These are phyloP conservation scores for Eutrema yunnanense DNA, from an alignment of 345 rosid genomes.

Conservation along the genomic window DNA sequence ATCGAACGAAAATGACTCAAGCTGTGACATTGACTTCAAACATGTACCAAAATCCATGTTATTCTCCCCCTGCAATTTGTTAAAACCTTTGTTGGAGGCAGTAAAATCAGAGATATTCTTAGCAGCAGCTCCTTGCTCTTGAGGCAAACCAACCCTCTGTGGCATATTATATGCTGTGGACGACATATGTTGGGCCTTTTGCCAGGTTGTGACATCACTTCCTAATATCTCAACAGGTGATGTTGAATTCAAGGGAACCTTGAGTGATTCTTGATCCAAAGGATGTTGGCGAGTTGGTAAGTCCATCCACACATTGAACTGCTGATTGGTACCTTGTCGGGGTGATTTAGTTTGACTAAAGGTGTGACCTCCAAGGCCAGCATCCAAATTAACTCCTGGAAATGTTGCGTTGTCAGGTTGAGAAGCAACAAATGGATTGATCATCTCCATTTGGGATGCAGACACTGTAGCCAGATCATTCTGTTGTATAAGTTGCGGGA, in stretches of 20 bases:
- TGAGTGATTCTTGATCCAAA: conserved; percentile 8
- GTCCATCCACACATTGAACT: conserved; percentile 26
- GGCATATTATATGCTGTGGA: background rate
- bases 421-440: conserved; percentile 9
- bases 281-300: conserved; percentile 22
- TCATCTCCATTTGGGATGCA: conserved; percentile 3
- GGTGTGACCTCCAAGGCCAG: conserved; percentile 7
- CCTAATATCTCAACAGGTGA: background rate
- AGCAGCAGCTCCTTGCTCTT: background rate
- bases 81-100: conserved; percentile 14
- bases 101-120: background rate
- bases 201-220: background rate
- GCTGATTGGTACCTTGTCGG: conserved; percentile 8
- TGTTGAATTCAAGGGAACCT: conserved; percentile 4
- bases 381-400: conserved; percentile 3
- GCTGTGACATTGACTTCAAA: conserved; percentile 24
- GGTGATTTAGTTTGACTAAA: conserved; percentile 4
- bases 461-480: background rate
- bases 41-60: conserved; percentile 22
- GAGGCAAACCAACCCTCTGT: conserved; percentile 14
- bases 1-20: conserved; percentile 19
- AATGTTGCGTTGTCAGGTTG: background rate
- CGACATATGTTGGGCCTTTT: background rate
- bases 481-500: conserved; percentile 3
- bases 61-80: conserved; percentile 33